These are phyloP conservation scores for Phytopythium montanum DNA, from an alignment of 352 stramenopile species.

Conservation along the genomic window DNA sequence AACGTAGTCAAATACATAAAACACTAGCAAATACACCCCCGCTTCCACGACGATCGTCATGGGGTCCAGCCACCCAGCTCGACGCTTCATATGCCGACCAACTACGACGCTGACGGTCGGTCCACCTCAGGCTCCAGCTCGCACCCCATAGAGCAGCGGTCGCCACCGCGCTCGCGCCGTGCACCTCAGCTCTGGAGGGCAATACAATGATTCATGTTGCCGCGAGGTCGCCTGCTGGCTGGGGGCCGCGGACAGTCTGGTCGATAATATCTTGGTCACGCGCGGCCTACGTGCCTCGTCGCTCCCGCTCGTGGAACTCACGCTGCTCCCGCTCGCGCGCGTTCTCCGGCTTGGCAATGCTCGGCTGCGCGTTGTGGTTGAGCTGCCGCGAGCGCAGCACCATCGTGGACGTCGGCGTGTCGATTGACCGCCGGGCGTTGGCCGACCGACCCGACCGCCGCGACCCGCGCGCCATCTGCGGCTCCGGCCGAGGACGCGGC, in stretches of 20 bases:
- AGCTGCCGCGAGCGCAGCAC: conserved; percentile 57
- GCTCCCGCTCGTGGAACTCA: conserved; percentile 21
- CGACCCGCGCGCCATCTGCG: conserved; percentile 40
- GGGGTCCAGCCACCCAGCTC: neutral
- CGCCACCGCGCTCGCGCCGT: neutral
- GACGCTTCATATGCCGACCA: neutral
- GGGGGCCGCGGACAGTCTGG: neutral
- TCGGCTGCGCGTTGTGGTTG: conserved; percentile 26
- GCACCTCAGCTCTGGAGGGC: neutral
- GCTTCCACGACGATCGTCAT: neutral
- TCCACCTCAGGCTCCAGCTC: neutral
- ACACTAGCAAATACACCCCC: neutral
- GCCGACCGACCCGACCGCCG: conserved; percentile 30
- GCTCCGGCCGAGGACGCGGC: conserved; percentile 37
- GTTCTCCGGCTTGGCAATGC: conserved; percentile 28
- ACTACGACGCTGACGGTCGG: neutral
- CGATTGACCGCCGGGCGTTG: conserved; percentile 27
- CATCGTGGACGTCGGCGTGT: conserved; percentile 53
- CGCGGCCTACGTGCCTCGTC: conserved; percentile 1
- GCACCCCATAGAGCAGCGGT: neutral
- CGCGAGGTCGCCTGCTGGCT: neutral
- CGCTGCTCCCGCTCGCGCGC: conserved; percentile 37
- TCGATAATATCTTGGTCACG: conserved; percentile 5
- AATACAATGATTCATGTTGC: neutral
- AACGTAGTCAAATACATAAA: conserved; percentile 4